These are phyloP conservation scores for Neoboletus brunneissimus DNA, from an alignment of 768 basidiomycete genomes.

Conservation along the genomic window DNA sequence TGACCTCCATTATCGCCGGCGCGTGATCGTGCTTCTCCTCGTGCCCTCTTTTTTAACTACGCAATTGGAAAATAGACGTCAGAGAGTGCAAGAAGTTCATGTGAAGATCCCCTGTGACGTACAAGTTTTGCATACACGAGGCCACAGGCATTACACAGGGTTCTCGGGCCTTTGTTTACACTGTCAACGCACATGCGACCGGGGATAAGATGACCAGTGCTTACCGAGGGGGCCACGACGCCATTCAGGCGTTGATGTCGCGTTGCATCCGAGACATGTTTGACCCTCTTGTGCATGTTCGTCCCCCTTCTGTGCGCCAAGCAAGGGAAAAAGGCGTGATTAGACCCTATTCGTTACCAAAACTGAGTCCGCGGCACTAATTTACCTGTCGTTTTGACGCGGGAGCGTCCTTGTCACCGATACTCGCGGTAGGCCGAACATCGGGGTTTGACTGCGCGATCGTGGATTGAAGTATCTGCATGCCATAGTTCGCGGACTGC, in stretches of 20 bases:
- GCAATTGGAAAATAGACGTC: slow-evolving; percentile 18
- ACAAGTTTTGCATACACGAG: slow-evolving; percentile 86
- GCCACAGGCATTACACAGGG: slow-evolving; percentile 83
- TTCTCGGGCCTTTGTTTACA: slow-evolving; percentile 61
- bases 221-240: slow-evolving; percentile 77
- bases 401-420: slow-evolving; percentile 31
- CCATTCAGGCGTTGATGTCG: slow-evolving; percentile 88
- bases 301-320: slow-evolving; percentile 35
- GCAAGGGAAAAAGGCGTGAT: slow-evolving; percentile 18
- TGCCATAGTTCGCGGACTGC: slow-evolving; percentile 42
- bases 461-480: slow-evolving; percentile 32
- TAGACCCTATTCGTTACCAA: slow-evolving; percentile 24
- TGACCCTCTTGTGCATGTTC: slow-evolving; percentile 57
- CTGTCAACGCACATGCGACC: slow-evolving; percentile 25
- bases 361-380: slow-evolving; percentile 25
- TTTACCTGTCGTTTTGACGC: slow-evolving; percentile 35
- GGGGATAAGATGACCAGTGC: slow-evolving; percentile 27
- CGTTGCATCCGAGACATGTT: slow-evolving; percentile 76
- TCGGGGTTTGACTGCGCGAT: slow-evolving; percentile 29
- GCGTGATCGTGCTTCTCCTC: slow-evolving; percentile 32
- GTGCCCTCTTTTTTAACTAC: slow-evolving; percentile 35
- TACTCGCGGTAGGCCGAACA: slow-evolving; percentile 20
- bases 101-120: slow-evolving; percentile 36
- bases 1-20: slow-evolving; percentile 26
- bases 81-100: slow-evolving; percentile 17